Evolutionary conservation across 768 basidiomycete species (phyloP).

Genomic region (Tylopilus vinaceipallidus): DNA sequence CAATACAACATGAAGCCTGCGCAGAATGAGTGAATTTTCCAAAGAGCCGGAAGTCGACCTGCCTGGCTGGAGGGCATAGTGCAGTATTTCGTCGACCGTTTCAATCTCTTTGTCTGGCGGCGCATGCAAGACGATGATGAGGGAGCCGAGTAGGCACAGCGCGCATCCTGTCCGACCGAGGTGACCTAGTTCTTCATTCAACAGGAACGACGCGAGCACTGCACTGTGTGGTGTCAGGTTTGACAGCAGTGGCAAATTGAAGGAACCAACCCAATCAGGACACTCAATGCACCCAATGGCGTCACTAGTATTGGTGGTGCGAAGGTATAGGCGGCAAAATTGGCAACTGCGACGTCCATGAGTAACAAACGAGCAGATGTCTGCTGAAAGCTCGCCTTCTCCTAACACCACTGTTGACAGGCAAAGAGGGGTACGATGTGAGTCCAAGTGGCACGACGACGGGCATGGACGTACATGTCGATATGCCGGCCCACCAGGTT

Average conservation of each 20-base stretch:
- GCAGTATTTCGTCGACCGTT: conserved; percentile 91
- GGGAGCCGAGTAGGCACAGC: conserved; percentile 79
- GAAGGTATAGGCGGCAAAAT: conserved; percentile 96
- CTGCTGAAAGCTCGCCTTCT: conserved; percentile 60
- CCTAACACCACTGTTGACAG: conserved; percentile 80
- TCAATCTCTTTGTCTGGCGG: conserved; percentile 92
- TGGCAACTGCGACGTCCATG: conserved; percentile 52
- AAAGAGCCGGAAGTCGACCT: conserved; percentile 19
- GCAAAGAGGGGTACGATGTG: conserved; percentile 2
- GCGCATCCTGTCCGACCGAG: conserved; percentile 87
- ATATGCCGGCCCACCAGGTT: conserved; percentile 97
- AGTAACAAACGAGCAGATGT: neutral
- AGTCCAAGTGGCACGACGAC: conserved; percentile 1
- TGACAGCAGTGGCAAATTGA: neutral
- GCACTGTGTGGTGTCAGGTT: conserved; percentile 53
- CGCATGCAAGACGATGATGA: conserved; percentile 95
- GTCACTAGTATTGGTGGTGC: conserved; percentile 98
- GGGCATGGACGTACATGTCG: conserved; percentile 63
- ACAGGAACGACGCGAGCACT: conserved; percentile 87
- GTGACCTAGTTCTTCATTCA: conserved; percentile 92
- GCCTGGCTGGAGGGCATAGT: conserved; percentile 95
- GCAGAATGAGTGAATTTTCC: conserved; percentile 7
- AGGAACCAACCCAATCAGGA: conserved; percentile 82
- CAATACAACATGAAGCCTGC: conserved; percentile 91
- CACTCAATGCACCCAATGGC: conserved; percentile 93